Conservation (phyloP, 1,284 basidiomycete species). For the Cutaneotrichosporon dermatis region DNA sequence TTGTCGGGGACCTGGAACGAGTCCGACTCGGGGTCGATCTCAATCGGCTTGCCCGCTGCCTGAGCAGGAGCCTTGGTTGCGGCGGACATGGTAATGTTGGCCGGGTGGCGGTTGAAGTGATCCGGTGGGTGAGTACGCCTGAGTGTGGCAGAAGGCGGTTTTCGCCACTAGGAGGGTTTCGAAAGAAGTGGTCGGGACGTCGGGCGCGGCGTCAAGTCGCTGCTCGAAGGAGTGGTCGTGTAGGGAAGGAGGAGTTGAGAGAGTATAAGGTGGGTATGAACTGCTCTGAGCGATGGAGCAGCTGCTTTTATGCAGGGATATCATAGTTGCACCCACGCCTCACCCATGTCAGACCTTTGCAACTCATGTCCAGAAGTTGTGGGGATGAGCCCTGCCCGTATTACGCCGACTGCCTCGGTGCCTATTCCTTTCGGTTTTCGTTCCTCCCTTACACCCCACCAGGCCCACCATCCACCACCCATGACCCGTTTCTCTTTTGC, state of each 20-base stretch:
- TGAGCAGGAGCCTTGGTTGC: background rate
- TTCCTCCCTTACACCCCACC: too few species aligned
- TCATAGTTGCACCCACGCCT: background rate
- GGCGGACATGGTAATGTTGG: background rate
- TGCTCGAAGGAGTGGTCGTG: background rate
- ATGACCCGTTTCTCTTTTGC: too few species aligned
- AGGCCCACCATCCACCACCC: too few species aligned
- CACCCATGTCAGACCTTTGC: background rate
- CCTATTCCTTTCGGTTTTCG: too few species aligned
- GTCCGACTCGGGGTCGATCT: constrained; percentile 17
- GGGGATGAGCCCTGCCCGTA: background rate
- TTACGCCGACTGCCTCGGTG: background rate
- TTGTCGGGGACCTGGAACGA: constrained; percentile 69
- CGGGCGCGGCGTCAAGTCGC: constrained; percentile 5
- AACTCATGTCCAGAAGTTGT: background rate
- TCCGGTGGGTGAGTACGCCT: background rate
- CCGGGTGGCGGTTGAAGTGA: background rate
- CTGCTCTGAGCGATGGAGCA: background rate
- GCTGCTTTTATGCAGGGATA: background rate
- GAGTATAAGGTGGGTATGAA: background rate
- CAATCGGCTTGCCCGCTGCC: background rate
- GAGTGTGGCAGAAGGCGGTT: background rate
- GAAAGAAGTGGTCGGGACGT: background rate
- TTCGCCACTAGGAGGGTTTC: background rate
- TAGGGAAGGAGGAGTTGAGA: background rate